phyloP scores from a whole-genome alignment of 768 basidiomycete genomes.

The Rhizopogon salebrosus region DNA sequence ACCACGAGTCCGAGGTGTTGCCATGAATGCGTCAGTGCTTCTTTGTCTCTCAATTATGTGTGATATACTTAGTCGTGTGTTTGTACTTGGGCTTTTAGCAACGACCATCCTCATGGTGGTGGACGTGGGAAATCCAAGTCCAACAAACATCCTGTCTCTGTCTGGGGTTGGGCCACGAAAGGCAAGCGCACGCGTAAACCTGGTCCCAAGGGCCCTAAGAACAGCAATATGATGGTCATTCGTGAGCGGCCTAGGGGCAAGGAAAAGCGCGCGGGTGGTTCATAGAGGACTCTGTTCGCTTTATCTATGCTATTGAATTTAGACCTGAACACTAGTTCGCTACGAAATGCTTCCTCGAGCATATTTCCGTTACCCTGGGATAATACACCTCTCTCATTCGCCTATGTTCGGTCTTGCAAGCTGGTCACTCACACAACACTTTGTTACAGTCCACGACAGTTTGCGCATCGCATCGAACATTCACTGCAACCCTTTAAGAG shows the following conservation, averaged over 20 bases:
- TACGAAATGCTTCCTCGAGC: neutral
- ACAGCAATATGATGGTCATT: constrained; percentile 86
- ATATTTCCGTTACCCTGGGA: neutral
- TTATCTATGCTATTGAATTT: neutral
- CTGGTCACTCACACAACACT: too few relatives aligned
- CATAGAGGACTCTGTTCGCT: constrained; percentile 5
- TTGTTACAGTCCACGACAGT: too few relatives aligned
- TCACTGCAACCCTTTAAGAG: too few relatives aligned
- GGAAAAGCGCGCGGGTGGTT: constrained; percentile 32
- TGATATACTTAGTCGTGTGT: neutral
- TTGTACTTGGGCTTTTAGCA: constrained; percentile 34
- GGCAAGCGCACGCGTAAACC: constrained; percentile 91
- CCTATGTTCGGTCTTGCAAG: neutral
- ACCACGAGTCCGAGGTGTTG: constrained; percentile 88
- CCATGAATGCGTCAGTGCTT: constrained; percentile 84
- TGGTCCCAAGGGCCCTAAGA: constrained; percentile 85
- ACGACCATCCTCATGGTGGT: constrained; percentile 94
- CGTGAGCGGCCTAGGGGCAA: constrained; percentile 78
- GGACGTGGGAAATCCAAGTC: constrained; percentile 98
- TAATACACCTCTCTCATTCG: neutral
- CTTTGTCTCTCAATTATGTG: constrained; percentile 1
- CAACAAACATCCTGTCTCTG: constrained; percentile 87
- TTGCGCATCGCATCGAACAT: too few relatives aligned
- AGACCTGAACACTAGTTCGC: neutral
- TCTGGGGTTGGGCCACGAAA: constrained; percentile 91